Evolutionary conservation across 306 rosid species (phyloP), one percentile per base, ranked within the genome.

Genomic region (Gastrolobium villosum): DNA sequence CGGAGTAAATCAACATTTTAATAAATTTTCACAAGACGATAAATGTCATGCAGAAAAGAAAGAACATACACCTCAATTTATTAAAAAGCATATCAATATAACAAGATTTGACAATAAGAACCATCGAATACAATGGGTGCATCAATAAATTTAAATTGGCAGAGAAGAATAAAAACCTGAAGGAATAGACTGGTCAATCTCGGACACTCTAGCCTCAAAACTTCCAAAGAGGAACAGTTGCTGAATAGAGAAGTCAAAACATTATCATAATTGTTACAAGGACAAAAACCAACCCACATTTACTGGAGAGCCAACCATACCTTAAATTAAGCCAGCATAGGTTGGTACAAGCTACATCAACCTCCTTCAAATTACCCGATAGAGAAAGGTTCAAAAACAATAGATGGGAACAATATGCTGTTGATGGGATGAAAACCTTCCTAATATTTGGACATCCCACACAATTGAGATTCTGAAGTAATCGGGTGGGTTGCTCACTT

Each of bases 381-480:
- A 93, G 84, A 71, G 99, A 96, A 59, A 96, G 97, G 81, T 96
- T 96, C 49, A 96, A 67, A 4, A 83, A 86, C 46, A 87, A 85
- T 80, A 96, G 79, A 79, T 85, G 86, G 55, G 78, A 84, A 87
- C 96, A 96, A 30, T 90, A 91, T 28, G 98, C 99, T 5, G 86
- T 73, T 44, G 88, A 90, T 10, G 98, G 99, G 79, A 96, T 91
- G 84, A 86, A 82, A 82, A 96, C 98, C 81, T 93, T 96, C 89
- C 90, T 86, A 73, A 96, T 93, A 85, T 91, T 96, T 30, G 88
- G 81, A 86, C 99, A 96, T 39, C 99, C 94, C 26, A 96, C 99
- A 65, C 99, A 96, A 79, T 91, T 90, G 53, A 96, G 96, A 80
- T 90, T 90, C 90, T 93, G 90, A 74, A 96, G 89, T 81, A 90